Conservation (phyloP, 2,329 filamentous ascomycete genomes). For the Hypomyces rosellus region DNA sequence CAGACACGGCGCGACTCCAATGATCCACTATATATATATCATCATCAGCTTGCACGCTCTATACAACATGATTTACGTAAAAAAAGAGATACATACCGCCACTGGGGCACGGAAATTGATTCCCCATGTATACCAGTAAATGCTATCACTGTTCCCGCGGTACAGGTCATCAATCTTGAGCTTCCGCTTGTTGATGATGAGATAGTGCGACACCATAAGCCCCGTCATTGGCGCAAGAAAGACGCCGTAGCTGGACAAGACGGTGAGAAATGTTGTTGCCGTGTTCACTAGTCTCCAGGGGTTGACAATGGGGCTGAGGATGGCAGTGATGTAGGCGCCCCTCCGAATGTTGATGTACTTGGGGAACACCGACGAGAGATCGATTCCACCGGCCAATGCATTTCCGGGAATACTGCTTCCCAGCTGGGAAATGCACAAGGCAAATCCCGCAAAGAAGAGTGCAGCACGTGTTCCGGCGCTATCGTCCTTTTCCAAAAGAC, state of each 20-base stretch:
- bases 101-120: conserved; percentile 35
- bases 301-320: conserved; percentile 31
- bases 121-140: conserved; percentile 36
- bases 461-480: conserved; percentile 29
- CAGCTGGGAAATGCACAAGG: conserved; percentile 30
- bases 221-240: conserved; percentile 35
- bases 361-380: conserved; percentile 32
- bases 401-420: conserved; percentile 33
- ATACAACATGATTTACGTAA: not conserved
- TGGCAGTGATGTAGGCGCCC: conserved; percentile 30
- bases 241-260: conserved; percentile 31
- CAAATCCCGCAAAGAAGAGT: conserved; percentile 32
- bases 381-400: conserved; percentile 32
- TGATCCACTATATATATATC: conserved; percentile 27
- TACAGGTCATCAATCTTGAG: conserved; percentile 32
- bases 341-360: conserved; percentile 33
- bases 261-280: conserved; percentile 30
- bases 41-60: not conserved
- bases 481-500: conserved; percentile 24
- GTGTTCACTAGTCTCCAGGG: conserved; percentile 34
- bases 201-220: conserved; percentile 32
- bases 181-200: conserved; percentile 27
- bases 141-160: conserved; percentile 21
- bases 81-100: conserved; percentile 25
- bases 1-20: conserved; percentile 33